Evolutionary conservation across 352 stramenopile species (phyloP).

Genomic region (Globisporangium alternatum): DNA sequence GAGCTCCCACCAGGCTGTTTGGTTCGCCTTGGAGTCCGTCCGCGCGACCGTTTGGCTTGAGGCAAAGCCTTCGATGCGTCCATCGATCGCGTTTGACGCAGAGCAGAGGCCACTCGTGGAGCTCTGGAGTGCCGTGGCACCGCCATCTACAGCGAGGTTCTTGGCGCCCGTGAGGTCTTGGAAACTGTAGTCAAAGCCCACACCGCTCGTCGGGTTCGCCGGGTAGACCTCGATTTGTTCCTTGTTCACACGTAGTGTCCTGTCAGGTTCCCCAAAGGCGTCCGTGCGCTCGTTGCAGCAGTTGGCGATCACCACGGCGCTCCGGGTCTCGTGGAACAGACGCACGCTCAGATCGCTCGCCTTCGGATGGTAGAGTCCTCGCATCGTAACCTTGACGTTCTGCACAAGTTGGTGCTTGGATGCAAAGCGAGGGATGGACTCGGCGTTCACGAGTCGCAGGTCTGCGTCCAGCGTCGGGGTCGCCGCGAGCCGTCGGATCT

Average conservation of each 20-base stretch:
- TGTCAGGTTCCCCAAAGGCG: conserved; percentile 45
- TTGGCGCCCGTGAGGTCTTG: conserved; percentile 32
- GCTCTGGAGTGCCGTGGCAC: conserved; percentile 62
- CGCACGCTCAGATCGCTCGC: conserved; percentile 46
- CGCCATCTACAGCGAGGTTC: conserved; percentile 56
- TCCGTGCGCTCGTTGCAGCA: conserved; percentile 36
- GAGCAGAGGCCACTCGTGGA: conserved; percentile 50
- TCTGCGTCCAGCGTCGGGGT: conserved; percentile 37
- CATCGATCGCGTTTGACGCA: conserved; percentile 69
- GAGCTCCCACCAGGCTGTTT: conserved; percentile 69
- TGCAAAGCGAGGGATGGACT: conserved; percentile 31
- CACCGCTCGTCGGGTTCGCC: conserved; percentile 50
- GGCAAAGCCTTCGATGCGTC: conserved; percentile 36
- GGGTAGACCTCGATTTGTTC: conserved; percentile 37
- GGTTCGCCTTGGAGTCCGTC: conserved; percentile 28
- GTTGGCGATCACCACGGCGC: conserved; percentile 34
- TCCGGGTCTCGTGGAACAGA: conserved; percentile 49
- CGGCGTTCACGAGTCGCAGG: conserved; percentile 32
- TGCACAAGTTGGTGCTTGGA: conserved; percentile 62
- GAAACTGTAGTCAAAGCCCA: conserved; percentile 76
- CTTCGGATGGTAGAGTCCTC: conserved; percentile 66
- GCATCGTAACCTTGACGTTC: conserved; percentile 46
- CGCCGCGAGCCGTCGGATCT: conserved; percentile 38
- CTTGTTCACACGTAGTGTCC: conserved; percentile 36
- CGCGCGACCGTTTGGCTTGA: conserved; percentile 49